Conservation (phyloP, 2,329 filamentous ascomycete species). For the Cladophialophora exuberans region DNA sequence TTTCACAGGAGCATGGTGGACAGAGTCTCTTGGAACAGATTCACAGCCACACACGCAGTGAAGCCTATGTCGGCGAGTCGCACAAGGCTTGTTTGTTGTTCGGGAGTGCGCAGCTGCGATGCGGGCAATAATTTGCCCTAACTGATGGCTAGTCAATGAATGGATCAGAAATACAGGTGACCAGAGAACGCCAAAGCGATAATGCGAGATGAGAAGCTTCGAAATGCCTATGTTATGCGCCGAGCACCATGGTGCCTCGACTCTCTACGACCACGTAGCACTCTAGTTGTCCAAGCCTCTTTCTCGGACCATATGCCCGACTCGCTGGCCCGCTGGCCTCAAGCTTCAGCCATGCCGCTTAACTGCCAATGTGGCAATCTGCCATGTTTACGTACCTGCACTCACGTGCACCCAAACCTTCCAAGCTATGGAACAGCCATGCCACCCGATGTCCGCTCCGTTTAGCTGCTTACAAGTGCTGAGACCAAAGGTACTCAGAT, state of each 20-base stretch:
- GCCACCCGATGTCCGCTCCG: no score
- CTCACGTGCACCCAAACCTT: neutral
- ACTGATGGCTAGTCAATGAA: no score
- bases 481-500: no score
- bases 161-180: neutral
- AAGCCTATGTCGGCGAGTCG: neutral
- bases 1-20: constrained; percentile 14
- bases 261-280: constrained; percentile 2
- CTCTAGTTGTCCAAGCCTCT: constrained; percentile 1
- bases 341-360: constrained; percentile 2
- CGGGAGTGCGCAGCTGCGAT: constrained; percentile 5
- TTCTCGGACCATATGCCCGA: neutral
- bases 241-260: neutral
- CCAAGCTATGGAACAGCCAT: no score
- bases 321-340: constrained; percentile 4
- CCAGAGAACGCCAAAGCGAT: neutral
- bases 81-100: constrained; percentile 1
- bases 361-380: neutral
- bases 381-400: neutral
- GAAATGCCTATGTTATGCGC: neutral
- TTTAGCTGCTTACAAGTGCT: no score
- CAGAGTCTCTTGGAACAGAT: constrained; percentile 2
- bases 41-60: constrained; percentile 16
- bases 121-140: neutral
- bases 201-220: neutral